Evolutionary conservation across 257 asterid species (phyloP), one percentile per base, ranked within the genome.

Genomic region (Scutellaria baicalensis): DNA sequence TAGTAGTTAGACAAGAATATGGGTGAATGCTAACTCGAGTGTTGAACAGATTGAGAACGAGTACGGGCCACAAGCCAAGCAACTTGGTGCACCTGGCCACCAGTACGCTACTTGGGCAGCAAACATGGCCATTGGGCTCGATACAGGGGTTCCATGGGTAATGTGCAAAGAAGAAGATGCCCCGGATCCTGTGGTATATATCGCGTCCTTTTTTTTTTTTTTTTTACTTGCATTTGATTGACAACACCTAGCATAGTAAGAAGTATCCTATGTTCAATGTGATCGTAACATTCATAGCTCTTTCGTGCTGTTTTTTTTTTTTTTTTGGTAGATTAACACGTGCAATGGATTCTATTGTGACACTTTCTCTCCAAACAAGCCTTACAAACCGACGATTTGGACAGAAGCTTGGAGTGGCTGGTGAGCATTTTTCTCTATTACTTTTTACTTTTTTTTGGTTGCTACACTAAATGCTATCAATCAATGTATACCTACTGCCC

Each of bases 381-480:
- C 98, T 20, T 89, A 94, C 80, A 94, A 94, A 78, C 99, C 99
- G 9, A 74, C 85, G 10, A 86, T 94, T 5, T 94, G 99, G 99
- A 94, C 99, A 0, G 99, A 94, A 74, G 96, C 96, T 82, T 94
- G 99, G 99, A 94, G 85, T 75, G 97, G 99, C 57, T 94, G 97
- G 98, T 91, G 75, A 16, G 10, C 59, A 17, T 16, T 5, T 16
- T 17, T 8, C 12, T 17, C 45, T 45, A 17, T 11, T 1, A n/a
- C n/a, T n/a, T n/a, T n/a, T n/a, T n/a, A n/a, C n/a, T 68, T 14
- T 47, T 65, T 50, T 52, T 76, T 12, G 14, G 10, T 44, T 47
- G 2, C 18, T 44, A 3, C 14, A 56, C 13, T 45, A 42, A 9
- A 44, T 9, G 54, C 17, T 6, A n/a, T n/a, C n/a, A n/a, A n/a